Evolutionary conservation across 176 grass and related monocot genomes (phyloP).

Genomic region (Puccinellia tenuiflora): DNA sequence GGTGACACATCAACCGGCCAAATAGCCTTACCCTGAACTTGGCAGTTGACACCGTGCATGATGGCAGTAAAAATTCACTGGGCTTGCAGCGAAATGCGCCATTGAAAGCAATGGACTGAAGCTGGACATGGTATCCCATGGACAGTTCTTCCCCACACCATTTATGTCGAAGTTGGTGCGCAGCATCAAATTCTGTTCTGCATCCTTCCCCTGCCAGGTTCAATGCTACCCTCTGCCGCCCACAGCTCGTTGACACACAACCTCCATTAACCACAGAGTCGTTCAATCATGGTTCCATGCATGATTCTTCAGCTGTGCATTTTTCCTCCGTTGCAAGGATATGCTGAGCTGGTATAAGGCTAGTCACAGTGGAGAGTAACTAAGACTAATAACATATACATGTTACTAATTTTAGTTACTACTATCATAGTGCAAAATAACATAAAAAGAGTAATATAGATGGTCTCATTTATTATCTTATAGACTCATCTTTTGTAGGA

Average conservation of each 20-base stretch:
- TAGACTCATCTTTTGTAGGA: too few relatives aligned
- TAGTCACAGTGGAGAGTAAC: too few relatives aligned
- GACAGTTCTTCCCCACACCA: constrained; percentile 8
- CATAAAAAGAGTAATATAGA: too few relatives aligned
- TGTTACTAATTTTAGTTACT: too few relatives aligned
- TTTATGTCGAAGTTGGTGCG: constrained; percentile 34
- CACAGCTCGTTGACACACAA: constrained; percentile 7
- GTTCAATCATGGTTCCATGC: constrained; percentile 2
- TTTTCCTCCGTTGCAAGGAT: not conserved
- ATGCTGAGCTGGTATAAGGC: constrained; percentile 7
- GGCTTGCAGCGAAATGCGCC: not conserved
- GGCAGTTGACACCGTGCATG: not conserved
- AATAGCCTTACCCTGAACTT: not conserved
- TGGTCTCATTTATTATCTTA: too few relatives aligned
- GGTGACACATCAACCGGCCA: not conserved
- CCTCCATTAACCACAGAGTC: not conserved
- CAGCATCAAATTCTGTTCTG: constrained; percentile 17
- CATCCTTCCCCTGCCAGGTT: not conserved
- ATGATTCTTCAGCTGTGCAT: constrained; percentile 5
- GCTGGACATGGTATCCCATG: not conserved
- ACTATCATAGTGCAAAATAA: too few relatives aligned
- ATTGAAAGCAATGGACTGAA: not conserved
- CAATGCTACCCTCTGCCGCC: constrained; percentile 6
- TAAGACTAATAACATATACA: too few relatives aligned
- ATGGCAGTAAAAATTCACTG: not conserved